A percentile compares a stretch with the other conserved stretches of the same genome.
Conservation (phyloP, 805 yeast genomes). For the Hanseniaspora singularis region DNA sequence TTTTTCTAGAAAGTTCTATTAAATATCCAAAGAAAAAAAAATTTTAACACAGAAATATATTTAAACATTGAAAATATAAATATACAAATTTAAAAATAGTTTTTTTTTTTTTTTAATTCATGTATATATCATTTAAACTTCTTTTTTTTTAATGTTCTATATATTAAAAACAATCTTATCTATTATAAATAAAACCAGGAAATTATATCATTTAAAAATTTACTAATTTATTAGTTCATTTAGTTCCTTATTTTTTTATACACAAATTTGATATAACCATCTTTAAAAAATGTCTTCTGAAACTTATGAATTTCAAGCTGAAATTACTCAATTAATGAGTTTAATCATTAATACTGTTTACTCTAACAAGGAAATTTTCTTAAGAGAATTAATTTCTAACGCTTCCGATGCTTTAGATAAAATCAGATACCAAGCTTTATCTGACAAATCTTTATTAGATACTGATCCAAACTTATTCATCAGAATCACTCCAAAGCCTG, state of each 20-base stretch:
- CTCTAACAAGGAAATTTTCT: conserved; percentile 97
- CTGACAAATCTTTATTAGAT: conserved; percentile 85
- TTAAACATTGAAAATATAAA: background rate
- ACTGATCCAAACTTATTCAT: conserved; percentile 93
- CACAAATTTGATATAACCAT: no score
- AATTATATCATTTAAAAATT: no score
- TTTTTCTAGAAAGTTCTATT: conserved; percentile 15
- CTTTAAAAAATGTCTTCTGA: conserved; percentile 44
- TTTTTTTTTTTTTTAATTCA: no score
- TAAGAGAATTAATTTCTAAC: conserved; percentile 97
- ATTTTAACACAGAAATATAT: background rate
- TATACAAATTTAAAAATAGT: background rate
- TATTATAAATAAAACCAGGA: no score
- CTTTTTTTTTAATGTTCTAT: no score
- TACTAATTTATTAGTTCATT: no score
- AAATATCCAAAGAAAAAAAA: background rate
- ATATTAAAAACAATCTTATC: no score
- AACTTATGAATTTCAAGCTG: conserved; percentile 98
- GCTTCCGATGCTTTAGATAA: conserved; percentile 99
- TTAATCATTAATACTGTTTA: conserved; percentile 99
- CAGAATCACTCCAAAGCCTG: conserved; percentile 95
- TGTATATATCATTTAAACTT: no score
- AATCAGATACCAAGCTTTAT: conserved; percentile 90
- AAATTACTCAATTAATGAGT: conserved; percentile 99
- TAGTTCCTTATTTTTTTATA: no score